phyloP scores from a whole-genome alignment of 2,329 filamentous ascomycete genomes.

The Hypoxylon rubiginosum region DNA sequence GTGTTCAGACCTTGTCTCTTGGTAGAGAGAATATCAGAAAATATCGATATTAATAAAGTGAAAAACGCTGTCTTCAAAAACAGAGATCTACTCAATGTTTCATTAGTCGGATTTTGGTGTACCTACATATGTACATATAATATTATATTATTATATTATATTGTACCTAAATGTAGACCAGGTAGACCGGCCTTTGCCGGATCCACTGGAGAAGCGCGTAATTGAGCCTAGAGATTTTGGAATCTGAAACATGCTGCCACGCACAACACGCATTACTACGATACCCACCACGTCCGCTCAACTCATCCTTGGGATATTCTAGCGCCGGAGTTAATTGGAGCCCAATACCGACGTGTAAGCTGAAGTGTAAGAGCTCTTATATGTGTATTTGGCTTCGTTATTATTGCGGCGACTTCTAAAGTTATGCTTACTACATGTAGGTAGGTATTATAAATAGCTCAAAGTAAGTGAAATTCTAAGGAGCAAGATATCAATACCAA shows the following conservation, averaged over 20 bases:
- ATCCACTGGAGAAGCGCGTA: constrained; percentile 30
- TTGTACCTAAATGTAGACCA: background rate
- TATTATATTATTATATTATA: background rate
- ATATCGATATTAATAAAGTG: background rate
- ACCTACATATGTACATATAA: constrained; percentile 5
- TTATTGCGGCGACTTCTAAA: background rate
- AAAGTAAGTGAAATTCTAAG: no score
- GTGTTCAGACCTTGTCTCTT: background rate
- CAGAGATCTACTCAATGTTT: constrained; percentile 14
- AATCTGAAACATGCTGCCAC: constrained; percentile 45
- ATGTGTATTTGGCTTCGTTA: background rate
- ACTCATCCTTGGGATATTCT: constrained; percentile 4
- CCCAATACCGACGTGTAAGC: background rate
- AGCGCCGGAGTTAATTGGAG: constrained; percentile 11
- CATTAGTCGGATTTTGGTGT: constrained; percentile 14
- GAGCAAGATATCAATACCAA: no score
- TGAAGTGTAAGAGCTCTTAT: background rate
- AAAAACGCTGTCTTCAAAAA: background rate
- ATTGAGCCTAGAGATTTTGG: constrained; percentile 24
- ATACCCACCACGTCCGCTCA: constrained; percentile 17
- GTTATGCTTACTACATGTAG: no score
- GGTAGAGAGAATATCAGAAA: background rate
- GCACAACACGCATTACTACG: constrained; percentile 32
- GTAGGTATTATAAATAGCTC: no score
- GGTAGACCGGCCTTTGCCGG: background rate